Conservation (phyloP, 2,329 filamentous ascomycete genomes). For the Colletotrichum siamense region DNA sequence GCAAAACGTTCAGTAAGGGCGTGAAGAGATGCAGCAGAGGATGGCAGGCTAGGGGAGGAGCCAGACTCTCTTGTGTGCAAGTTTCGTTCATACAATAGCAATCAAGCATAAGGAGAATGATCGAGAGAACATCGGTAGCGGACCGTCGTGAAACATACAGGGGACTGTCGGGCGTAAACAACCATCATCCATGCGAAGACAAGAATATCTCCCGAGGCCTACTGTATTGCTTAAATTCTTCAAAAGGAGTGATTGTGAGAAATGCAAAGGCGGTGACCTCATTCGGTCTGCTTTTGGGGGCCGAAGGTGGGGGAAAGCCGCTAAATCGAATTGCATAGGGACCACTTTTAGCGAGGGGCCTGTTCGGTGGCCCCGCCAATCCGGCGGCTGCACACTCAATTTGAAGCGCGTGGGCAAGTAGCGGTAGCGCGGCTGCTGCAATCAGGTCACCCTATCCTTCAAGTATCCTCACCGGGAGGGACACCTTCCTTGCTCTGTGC, state of each 20-base stretch:
- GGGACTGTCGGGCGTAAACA: not conserved
- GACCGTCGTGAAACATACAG: conserved; percentile 2
- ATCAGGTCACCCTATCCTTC: not conserved
- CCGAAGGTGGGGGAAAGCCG: conserved; percentile 17
- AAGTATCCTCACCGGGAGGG: not conserved
- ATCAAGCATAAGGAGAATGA: not conserved
- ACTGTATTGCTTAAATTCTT: not conserved
- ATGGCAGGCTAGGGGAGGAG: not conserved
- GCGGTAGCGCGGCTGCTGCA: not conserved
- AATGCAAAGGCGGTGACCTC: conserved; percentile 16
- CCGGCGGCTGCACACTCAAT: not conserved
- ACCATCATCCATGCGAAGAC: conserved; percentile 3
- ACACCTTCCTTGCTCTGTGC: not conserved
- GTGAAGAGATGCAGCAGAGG: too few relatives aligned
- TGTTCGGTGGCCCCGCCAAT: not conserved
- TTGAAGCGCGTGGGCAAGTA: conserved; percentile 2
- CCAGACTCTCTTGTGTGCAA: not conserved
- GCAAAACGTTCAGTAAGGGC: too few relatives aligned
- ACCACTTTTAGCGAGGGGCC: not conserved
- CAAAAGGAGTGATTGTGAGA: not conserved
- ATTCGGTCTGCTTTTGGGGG: conserved; percentile 7
- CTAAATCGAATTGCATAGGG: not conserved
- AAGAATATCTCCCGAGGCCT: not conserved
- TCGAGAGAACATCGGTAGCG: not conserved
- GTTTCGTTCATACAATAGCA: not conserved